Evolutionary conservation across 257 asterid species (phyloP), one percentile per base, ranked within the genome.

Genomic region (Capsicum rhomboideum): DNA sequence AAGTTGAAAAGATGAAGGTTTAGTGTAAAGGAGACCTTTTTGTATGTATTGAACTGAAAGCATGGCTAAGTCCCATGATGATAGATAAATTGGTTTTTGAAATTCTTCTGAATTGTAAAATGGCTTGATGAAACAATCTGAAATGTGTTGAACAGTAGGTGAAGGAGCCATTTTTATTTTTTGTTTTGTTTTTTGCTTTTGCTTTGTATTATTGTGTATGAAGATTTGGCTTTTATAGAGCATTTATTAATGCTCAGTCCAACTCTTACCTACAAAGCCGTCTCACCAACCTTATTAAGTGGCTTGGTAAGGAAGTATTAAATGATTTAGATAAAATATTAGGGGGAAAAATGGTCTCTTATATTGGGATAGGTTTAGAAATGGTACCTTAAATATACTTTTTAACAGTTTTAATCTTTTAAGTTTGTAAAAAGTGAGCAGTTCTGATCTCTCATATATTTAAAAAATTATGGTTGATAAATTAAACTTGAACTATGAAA

Each of bases 71-170:
- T 88, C 91, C 88, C 88, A 83, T 74, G 80, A 84, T 21, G 89
- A 44, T 37, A 86, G 64, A 58, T 86, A 78, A 8, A 88, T 2
- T 42, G 85, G 85, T 23, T 79, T 67, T 54, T 85, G 85, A 6
- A 88, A 80, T 20, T 74, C 86, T 46, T 82, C 84, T 49, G 85
- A 55, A 10, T 4, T 34, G 79, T 53, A n/a, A 79, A 84, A 82
- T 72, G 89, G 89, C 52, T 86, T 84, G 42, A 88, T 56, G 53
- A 82, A 88, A 67, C 91, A 84, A 18, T 86, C 89, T 31, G 91
- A 88, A 11, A 86, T 20, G 75, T 46, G 37, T 61, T 81, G 74
- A 28, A 88, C 86, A 31, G 29, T 21, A 7, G 87, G 83, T 53
- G 82, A 21, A 74, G 20, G 21, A 79, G 71, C 7, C 81, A 75